Evolutionary conservation across 331 rosid species (phyloP).

Genomic region (Ulmus americana): DNA sequence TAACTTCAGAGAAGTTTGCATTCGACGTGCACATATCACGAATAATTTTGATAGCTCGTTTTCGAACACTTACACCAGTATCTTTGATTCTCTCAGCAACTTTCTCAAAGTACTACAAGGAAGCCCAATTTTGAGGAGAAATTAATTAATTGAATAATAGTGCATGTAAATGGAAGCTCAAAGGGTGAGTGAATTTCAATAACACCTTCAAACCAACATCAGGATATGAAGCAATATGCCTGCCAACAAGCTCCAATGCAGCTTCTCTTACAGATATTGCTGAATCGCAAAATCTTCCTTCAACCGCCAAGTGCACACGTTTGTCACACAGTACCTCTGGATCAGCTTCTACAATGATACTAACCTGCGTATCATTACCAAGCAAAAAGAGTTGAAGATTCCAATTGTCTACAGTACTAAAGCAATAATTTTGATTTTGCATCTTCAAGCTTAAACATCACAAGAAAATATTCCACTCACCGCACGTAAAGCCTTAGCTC

Average conservation of each 20-base stretch:
- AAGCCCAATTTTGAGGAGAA: constrained; percentile 15
- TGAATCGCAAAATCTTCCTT: constrained; percentile 94
- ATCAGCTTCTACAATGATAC: constrained; percentile 98
- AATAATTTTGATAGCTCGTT: constrained; percentile 92
- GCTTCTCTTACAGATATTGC: constrained; percentile 98
- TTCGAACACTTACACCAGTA: constrained; percentile 95
- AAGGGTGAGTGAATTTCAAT: constrained; percentile 19
- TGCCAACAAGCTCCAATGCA: constrained; percentile 96
- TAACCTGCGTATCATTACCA: constrained; percentile 59
- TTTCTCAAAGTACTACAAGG: constrained; percentile 85
- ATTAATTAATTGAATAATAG: constrained; percentile 1
- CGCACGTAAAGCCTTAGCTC: constrained; percentile 96
- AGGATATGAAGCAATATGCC: constrained; percentile 98
- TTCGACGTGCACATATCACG: constrained; percentile 95
- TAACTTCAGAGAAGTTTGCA: constrained; percentile 68
- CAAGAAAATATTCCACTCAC: constrained; percentile 38
- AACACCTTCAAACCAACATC: constrained; percentile 94
- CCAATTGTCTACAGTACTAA: constrained; percentile 3
- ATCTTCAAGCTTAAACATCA: constrained; percentile 17
- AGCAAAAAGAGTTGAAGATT: constrained; percentile 16
- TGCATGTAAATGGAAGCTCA: constrained; percentile 8
- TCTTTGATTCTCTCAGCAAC: constrained; percentile 92
- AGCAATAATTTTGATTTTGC: constrained; percentile 15
- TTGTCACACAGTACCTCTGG: constrained; percentile 92
- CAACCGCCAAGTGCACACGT: constrained; percentile 77